These are phyloP conservation scores for Solanum acaule DNA, from an alignment of 257 asterid species.

Conservation along the genomic window DNA sequence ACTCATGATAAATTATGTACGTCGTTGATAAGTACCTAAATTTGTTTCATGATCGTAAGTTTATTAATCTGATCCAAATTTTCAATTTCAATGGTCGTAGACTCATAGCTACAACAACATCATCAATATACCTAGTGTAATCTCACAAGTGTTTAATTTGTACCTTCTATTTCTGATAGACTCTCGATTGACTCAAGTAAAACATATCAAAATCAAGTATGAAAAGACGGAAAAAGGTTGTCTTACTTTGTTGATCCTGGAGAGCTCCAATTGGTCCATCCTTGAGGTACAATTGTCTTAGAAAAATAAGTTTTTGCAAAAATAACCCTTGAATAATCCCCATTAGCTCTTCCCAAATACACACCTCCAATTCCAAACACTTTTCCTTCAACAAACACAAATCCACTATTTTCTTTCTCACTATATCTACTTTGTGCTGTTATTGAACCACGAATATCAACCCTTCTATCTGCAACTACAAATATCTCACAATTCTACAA, in stretches of 20 bases:
- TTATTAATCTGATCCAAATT: neutral
- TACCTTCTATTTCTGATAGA: neutral
- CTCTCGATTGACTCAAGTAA: neutral
- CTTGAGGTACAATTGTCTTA: slow-evolving; percentile 42
- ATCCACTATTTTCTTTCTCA: slow-evolving; percentile 46
- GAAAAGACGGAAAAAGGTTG: neutral
- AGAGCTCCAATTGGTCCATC: slow-evolving; percentile 66
- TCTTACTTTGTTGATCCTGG: slow-evolving; percentile 46
- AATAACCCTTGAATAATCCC: slow-evolving; percentile 56
- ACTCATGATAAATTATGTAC: neutral
- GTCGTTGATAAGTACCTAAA: neutral
- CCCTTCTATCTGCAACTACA: slow-evolving; percentile 35
- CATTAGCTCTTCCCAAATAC: slow-evolving; percentile 64
- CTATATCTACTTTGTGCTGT: slow-evolving; percentile 59
- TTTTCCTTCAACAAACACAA: slow-evolving; percentile 58
- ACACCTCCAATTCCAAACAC: slow-evolving; percentile 60
- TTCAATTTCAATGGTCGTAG: neutral
- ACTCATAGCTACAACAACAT: neutral
- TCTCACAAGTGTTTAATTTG: neutral
- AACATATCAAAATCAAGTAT: neutral
- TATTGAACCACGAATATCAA: slow-evolving; percentile 47
- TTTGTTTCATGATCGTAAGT: neutral
- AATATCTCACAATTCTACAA: slow-evolving; percentile 69
- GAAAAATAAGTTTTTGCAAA: slow-evolving; percentile 71
- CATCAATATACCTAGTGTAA: neutral